Base-by-base conservation (phyloP, 1,139 yeast genomes). In the Blastobotrys aristatus region DNA sequence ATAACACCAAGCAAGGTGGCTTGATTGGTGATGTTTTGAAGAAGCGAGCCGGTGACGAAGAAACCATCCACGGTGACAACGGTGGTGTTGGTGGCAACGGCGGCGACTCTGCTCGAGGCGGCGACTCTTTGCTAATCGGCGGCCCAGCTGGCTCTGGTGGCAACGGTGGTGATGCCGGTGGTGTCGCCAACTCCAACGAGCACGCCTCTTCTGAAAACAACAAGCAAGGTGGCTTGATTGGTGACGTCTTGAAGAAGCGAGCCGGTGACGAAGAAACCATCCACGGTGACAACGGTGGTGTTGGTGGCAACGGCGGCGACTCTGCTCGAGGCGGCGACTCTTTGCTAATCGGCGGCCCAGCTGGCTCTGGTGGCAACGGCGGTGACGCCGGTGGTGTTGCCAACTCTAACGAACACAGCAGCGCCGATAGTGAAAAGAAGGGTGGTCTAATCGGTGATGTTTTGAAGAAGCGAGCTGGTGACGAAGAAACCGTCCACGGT, bases 51-150 rank as follows among this genome's bases (percentile, higher is more conserved):
- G 30, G 18, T 13, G 30, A 37, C 18, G 4, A 3, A 4, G 20
- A 26, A 10, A 22, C 20, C 17, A 22, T 14, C 14, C 40, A 37
- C 30, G 40, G 40, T 37, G 40, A 37, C 30, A 37, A 37, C 18
- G 40, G 40, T 37, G 40, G 40, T 37, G 40, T 37, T 17, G 40
- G 40, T 22, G 40, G 40, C 18, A 17, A 21, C 16, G 40, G 40
- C 30, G 40, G 40, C 11, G 17, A 24, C 29, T 34, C 38, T 5
- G 24, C 14, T 14, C 38, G 38, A 11, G 40, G 40, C 20, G 40
- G 40, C n/a, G 14, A 37, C 18, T 29, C 18, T n/a, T n/a, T 22
- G 4, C 22, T 37, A 17, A 37, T 37, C 20, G 40, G 40, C 17
- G 40, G 40, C 8, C 16, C 29, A 6, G 26, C 30, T 37, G 40